Percentiles rank a stretch among this genome's conserved stretches.
Evolutionary conservation across 805 yeast species (phyloP).

Genomic region (Candida arabinofermentans): DNA sequence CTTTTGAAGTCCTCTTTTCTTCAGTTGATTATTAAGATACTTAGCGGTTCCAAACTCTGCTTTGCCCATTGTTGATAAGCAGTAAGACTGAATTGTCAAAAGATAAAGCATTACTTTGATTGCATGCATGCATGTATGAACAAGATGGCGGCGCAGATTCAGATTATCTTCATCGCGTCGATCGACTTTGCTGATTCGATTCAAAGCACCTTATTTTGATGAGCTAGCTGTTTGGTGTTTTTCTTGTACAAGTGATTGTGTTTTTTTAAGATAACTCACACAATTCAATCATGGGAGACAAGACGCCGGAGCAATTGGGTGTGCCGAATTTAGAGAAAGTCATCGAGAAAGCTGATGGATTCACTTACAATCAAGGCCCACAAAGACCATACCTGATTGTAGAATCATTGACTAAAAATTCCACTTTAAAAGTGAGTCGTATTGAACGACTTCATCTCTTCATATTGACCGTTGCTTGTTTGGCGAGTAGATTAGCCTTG

Average conservation of each 20-base stretch:
- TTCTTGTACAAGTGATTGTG: too few relatives aligned
- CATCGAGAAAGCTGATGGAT: too few relatives aligned
- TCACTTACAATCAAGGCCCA: constrained; percentile 11
- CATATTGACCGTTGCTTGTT: constrained; percentile 33
- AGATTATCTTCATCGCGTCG: too few relatives aligned
- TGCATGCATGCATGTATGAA: background rate
- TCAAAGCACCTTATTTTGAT: too few relatives aligned
- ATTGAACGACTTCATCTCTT: constrained; percentile 17
- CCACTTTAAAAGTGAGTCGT: background rate
- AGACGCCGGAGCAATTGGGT: too few relatives aligned
- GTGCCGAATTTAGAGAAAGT: too few relatives aligned
- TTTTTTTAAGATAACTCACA: too few relatives aligned
- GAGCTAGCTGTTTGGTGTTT: too few relatives aligned
- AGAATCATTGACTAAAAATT: background rate
- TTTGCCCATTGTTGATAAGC: constrained; percentile 38
- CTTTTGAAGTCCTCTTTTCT: constrained; percentile 80
- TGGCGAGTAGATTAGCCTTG: constrained; percentile 52
- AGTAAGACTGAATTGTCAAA: background rate
- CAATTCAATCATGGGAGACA: too few relatives aligned
- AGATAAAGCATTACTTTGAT: background rate
- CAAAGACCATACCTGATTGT: constrained; percentile 6
- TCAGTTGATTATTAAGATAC: constrained; percentile 69
- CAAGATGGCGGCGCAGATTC: too few relatives aligned
- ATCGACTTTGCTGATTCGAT: too few relatives aligned
- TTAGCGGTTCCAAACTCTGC: constrained; percentile 68